Evolutionary conservation across 345 rosid species (phyloP).

Genomic region (Cardamine chenopodiifolia): DNA sequence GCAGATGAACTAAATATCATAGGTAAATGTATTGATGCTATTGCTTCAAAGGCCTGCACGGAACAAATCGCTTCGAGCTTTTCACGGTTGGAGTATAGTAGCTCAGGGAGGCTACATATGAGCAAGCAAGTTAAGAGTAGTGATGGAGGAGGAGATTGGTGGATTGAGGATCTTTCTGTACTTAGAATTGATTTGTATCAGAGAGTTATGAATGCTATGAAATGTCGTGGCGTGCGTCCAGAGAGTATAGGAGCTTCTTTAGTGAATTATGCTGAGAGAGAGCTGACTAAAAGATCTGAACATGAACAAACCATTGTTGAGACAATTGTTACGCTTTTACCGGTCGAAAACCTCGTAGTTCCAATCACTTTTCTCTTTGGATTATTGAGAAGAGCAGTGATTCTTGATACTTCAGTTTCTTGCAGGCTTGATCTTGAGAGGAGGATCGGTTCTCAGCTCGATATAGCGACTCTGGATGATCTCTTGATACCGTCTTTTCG

Average conservation of each 20-base stretch:
- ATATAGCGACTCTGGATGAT: constrained; percentile 85
- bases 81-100: constrained; percentile 92
- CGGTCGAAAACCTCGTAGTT: constrained; percentile 85
- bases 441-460: constrained; percentile 87
- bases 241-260: constrained; percentile 95
- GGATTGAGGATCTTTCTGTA: constrained; percentile 91
- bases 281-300: constrained; percentile 81
- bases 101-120: constrained; percentile 98
- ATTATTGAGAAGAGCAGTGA: constrained; percentile 81
- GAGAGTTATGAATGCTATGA: constrained; percentile 87
- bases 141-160: constrained; percentile 88
- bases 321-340: constrained; percentile 77
- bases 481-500: constrained; percentile 89
- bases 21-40: constrained; percentile 82
- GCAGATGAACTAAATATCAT: constrained; percentile 86
- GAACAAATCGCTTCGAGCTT: constrained; percentile 98
- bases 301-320: constrained; percentile 79
- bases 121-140: constrained; percentile 68
- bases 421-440: constrained; percentile 92
- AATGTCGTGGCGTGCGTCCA: constrained; percentile 91
- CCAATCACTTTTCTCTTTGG: constrained; percentile 89
- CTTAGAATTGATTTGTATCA: constrained; percentile 80
- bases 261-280: constrained; percentile 82
- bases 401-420: constrained; percentile 75
- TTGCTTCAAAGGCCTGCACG: constrained; percentile 87